Percentiles rank a stretch among this genome's conserved stretches.
Evolutionary conservation across 2,329 filamentous ascomycete genomes (phyloP).

Genomic region (Fusarium praegraminearum): DNA sequence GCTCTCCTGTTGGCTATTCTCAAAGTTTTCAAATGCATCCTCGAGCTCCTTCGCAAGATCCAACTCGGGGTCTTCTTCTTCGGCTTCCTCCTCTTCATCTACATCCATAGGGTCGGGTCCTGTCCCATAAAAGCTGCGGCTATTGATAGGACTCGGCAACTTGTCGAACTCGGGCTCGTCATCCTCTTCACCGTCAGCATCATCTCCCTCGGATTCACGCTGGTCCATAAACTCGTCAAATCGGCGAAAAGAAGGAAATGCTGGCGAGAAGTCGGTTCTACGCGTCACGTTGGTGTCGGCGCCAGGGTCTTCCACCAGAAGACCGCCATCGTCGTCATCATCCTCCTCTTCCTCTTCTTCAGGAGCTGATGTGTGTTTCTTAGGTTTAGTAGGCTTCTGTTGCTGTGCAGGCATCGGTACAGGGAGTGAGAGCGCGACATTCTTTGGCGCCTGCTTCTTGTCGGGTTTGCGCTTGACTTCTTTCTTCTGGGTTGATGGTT

Average conservation of each 20-base stretch:
- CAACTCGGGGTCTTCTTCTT: constrained; percentile 49
- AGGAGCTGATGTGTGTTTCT: constrained; percentile 49
- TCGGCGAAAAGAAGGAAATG: constrained; percentile 60
- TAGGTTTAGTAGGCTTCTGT: constrained; percentile 42
- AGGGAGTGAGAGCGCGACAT: constrained; percentile 54
- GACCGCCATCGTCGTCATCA: constrained; percentile 67
- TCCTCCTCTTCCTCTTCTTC: constrained; percentile 67
- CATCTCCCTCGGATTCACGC: constrained; percentile 60
- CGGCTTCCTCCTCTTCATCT: constrained; percentile 48
- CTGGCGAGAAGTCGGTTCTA: constrained; percentile 61
- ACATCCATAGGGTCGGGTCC: constrained; percentile 48
- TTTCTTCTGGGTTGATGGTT: constrained; percentile 46
- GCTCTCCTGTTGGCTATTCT: constrained; percentile 64
- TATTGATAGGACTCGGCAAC: constrained; percentile 66
- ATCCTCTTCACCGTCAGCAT: constrained; percentile 61
- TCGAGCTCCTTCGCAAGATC: constrained; percentile 66
- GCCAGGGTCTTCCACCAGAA: constrained; percentile 71
- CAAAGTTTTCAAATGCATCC: constrained; percentile 64
- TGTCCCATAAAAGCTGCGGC: constrained; percentile 47
- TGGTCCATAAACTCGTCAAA: constrained; percentile 67
- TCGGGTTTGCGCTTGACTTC: constrained; percentile 50
- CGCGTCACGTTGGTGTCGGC: constrained; percentile 55
- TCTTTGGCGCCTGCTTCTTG: constrained; percentile 53
- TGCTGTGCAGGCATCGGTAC: constrained; percentile 45
- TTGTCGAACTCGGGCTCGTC: constrained; percentile 63